phyloP scores from a whole-genome alignment of 371 early-diverging fungal genomes.

The Zopfochytrium polystomum region DNA sequence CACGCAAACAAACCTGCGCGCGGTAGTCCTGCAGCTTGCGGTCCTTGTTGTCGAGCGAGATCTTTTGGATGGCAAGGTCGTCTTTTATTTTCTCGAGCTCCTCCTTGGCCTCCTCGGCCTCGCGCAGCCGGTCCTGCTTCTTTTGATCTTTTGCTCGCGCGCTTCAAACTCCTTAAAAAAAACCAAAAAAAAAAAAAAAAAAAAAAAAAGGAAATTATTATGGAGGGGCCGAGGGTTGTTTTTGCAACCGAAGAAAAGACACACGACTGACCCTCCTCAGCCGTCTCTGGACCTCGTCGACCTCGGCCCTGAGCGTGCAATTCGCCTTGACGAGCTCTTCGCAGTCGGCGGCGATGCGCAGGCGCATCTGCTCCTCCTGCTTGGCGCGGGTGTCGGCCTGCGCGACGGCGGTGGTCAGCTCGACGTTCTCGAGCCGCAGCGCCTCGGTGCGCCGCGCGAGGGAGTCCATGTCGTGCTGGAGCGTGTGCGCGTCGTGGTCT shows the following conservation, averaged over 20 bases:
- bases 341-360: slow-evolving; percentile 34
- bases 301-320: slow-evolving; percentile 30
- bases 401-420: slow-evolving; percentile 26
- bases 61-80: slow-evolving; percentile 36
- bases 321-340: slow-evolving; percentile 35
- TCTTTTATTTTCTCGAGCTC: slow-evolving; percentile 36
- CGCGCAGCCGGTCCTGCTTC: slow-evolving; percentile 31
- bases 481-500: slow-evolving; percentile 20
- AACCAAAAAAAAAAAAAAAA: too few relatives aligned
- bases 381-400: slow-evolving; percentile 27
- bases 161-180: slow-evolving; percentile 35
- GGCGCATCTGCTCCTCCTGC: slow-evolving; percentile 36
- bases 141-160: slow-evolving; percentile 27
- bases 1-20: slow-evolving; percentile 23
- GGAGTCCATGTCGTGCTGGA: slow-evolving; percentile 19
- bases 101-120: slow-evolving; percentile 28
- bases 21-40: slow-evolving; percentile 29
- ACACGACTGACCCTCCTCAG: slow-evolving; percentile 28
- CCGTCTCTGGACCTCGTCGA: slow-evolving; percentile 36
- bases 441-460: slow-evolving; percentile 18
- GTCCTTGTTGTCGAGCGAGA: slow-evolving; percentile 38
- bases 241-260: neutral
- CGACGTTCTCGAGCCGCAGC: slow-evolving; percentile 18
- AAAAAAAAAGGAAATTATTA: neutral
- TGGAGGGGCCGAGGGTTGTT: neutral